phyloP scores from a whole-genome alignment of 768 basidiomycete species.

The Boletellus emodensis region DNA sequence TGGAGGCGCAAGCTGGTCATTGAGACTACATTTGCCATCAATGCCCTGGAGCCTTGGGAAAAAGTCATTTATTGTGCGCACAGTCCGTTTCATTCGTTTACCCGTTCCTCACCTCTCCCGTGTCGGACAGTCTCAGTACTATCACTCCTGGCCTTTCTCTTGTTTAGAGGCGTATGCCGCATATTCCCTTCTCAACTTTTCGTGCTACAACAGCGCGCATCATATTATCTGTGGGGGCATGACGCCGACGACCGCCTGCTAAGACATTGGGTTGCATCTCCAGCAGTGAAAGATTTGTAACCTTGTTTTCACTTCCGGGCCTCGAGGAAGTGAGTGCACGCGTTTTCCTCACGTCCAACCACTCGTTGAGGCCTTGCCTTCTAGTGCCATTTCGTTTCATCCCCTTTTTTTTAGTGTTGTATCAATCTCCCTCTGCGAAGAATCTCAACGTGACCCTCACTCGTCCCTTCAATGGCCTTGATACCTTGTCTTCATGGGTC shows the following conservation, averaged over 20 bases:
- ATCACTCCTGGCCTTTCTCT: conserved; percentile 37
- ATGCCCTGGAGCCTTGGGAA: conserved; percentile 68
- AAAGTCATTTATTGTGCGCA: conserved; percentile 54
- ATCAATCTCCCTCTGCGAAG: conserved; percentile 1
- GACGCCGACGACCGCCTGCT: conserved; percentile 32
- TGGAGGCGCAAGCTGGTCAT: conserved; percentile 56
- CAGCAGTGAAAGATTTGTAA: conserved; percentile 27
- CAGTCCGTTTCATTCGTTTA: neutral
- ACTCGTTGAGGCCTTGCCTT: neutral
- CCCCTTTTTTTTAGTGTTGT: conserved; percentile 4
- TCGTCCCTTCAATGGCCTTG: neutral
- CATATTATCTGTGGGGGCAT: conserved; percentile 62
- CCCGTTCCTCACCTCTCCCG: neutral
- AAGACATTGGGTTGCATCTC: conserved; percentile 21
- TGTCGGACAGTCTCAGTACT: conserved; percentile 37
- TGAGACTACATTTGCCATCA: conserved; percentile 56
- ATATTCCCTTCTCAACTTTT: conserved; percentile 58
- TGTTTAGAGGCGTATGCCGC: conserved; percentile 48
- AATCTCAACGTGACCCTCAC: neutral
- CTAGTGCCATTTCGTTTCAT: neutral
- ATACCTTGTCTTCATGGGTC: neutral
- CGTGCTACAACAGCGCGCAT: conserved; percentile 48
- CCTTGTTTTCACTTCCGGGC: neutral
- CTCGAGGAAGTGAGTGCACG: conserved; percentile 11
- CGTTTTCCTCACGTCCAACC: neutral